Evolutionary conservation across 2,329 filamentous ascomycete genomes (phyloP), one percentile per base, ranked within the genome.

Genomic region (Lasiodiplodia citricola): DNA sequence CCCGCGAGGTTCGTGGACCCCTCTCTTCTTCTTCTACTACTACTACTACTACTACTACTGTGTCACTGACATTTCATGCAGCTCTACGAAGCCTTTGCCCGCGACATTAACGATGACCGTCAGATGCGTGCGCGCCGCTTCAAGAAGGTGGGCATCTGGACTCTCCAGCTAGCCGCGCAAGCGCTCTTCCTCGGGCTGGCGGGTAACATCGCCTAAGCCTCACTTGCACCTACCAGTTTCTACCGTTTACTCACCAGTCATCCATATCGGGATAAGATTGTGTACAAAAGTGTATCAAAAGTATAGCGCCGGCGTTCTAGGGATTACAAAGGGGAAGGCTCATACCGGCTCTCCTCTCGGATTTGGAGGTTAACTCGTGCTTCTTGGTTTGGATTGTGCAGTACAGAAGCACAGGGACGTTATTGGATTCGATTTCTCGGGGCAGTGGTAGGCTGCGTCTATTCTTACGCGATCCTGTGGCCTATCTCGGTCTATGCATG

Each of bases 121-220:
- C 91, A 97, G 78, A 92, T 91, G 72, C 90, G 94, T 65, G 91
- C 93, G 73, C 87, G 95, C 63, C 87, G 96, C 55, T 91, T 99
- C 77, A 97, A 94, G 79, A 97, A 98, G 81, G 96, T 97, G 35
- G 96, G 96, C 38, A 90, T 98, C 75, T 99, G 96, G 96, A 97
- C 94, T 3, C 85, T 98, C 68, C 94, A 95, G 74, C 84, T 99
- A 68, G 93, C 95, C 7, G 92, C 95, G 8, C 96, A 99, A 78
- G 96, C 95, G 3, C 87, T 99, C 44, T 96, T 98, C 77, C 91
- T 98, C 83, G 96, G 96, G 11, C 92, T 98, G 85, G 95, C 94
- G 4, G 95, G 95, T 18, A 96, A 94, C 73, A 84, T 89, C 70
- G 87, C 86, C 68, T 88, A 75, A 60, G 18, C 50, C 14, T 25